Evolutionary conservation across 1,284 basidiomycete genomes (phyloP).

Genomic region (Tremellales sp.): DNA sequence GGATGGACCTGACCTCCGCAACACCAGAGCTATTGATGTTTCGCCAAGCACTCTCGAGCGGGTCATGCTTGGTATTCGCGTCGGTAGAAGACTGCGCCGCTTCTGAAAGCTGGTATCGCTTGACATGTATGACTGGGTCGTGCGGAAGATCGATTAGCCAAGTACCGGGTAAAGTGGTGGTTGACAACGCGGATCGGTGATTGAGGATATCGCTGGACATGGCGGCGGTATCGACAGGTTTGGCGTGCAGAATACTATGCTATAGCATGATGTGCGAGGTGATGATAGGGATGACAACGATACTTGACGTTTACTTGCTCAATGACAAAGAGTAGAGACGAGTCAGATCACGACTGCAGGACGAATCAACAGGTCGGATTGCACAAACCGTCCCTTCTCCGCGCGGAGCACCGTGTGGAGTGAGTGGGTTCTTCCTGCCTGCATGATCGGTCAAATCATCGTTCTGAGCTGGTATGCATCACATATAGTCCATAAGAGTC

Average conservation of each 20-base stretch:
- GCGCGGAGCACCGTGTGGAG: too few species aligned
- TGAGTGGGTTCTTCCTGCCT: too few species aligned
- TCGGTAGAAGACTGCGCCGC: neutral
- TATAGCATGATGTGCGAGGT: neutral
- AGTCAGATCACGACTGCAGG: too few species aligned
- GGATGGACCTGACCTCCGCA: neutral
- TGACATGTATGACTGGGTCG: conserved; percentile 14
- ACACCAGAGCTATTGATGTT: conserved; percentile 12
- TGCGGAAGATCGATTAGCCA: conserved; percentile 29
- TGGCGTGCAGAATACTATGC: neutral
- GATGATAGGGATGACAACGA: neutral
- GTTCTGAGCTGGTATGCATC: neutral
- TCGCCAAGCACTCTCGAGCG: conserved; percentile 26
- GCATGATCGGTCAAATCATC: too few species aligned
- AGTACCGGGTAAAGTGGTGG: conserved; percentile 20
- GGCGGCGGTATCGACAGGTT: neutral
- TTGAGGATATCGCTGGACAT: neutral
- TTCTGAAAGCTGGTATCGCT: conserved; percentile 1
- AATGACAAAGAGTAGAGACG: too few species aligned
- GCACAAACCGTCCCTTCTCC: too few species aligned
- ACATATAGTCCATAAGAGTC: neutral
- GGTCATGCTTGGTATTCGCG: conserved; percentile 12
- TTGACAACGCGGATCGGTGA: conserved; percentile 9
- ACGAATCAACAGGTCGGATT: too few species aligned
- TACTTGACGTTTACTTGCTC: too few species aligned